These are phyloP conservation scores for Penicillium sp. DNA, from an alignment of 2,329 filamentous ascomycete genomes.

Conservation along the genomic window DNA sequence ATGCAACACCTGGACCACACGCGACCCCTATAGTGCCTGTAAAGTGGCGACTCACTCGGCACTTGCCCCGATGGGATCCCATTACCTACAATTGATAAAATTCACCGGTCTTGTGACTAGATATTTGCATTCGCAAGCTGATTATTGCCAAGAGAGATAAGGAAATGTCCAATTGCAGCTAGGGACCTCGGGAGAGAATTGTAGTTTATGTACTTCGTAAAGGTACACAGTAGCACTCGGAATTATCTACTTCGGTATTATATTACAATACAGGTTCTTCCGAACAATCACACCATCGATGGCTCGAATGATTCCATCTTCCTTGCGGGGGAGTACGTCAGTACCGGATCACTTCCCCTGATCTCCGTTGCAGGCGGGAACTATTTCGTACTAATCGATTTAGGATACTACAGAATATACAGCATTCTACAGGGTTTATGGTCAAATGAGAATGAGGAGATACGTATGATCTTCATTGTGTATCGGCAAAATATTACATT, in stretches of 20 bases:
- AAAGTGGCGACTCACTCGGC: slow-evolving; percentile 13
- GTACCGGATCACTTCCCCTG: slow-evolving; percentile 18
- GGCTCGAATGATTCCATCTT: slow-evolving; percentile 17
- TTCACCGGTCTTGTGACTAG: slow-evolving; percentile 2
- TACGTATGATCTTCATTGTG: not conserved
- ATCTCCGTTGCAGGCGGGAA: slow-evolving; percentile 22
- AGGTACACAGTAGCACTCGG: not conserved
- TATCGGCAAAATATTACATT: not conserved
- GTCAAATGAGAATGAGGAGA: not conserved
- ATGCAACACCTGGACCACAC: slow-evolving; percentile 7
- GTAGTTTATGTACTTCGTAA: not conserved
- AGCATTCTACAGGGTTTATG: not conserved
- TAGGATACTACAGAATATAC: not conserved
- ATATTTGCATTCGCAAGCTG: not conserved
- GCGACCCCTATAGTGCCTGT: not conserved
- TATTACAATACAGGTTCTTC: slow-evolving; percentile 3
- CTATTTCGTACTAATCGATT: slow-evolving; percentile 10
- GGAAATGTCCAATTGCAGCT: not conserved
- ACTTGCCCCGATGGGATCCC: not conserved
- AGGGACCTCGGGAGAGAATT: not conserved
- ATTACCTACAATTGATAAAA: slow-evolving; percentile 1
- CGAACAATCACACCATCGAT: slow-evolving; percentile 26
- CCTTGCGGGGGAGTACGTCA: slow-evolving; percentile 21
- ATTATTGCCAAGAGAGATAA: not conserved
- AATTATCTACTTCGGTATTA: not conserved